A percentile compares a stretch with the other conserved stretches of the same genome.
These are phyloP conservation scores for Nidularia pulvinata DNA, from an alignment of 768 basidiomycete genomes.

Conservation along the genomic window DNA sequence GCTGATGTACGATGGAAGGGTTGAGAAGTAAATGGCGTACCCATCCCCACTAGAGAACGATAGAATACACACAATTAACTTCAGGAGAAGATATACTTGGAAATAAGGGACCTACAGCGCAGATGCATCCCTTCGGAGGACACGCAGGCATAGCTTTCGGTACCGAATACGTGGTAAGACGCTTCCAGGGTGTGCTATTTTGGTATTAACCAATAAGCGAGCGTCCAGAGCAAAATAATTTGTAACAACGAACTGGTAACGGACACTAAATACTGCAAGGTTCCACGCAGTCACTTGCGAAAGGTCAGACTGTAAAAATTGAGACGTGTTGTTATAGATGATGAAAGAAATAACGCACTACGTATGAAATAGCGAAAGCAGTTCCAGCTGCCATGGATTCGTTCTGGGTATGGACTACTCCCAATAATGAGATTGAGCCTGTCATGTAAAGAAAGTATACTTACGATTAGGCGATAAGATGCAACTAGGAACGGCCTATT, in stretches of 20 bases:
- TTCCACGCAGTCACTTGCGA: constrained; percentile 44
- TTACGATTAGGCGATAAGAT: constrained; percentile 50
- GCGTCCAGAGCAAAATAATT: not conserved
- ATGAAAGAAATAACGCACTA: constrained; percentile 32
- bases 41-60: constrained; percentile 45
- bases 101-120: constrained; percentile 42
- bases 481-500: too few species aligned
- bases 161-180: constrained; percentile 42
- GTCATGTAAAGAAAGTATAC: too few species aligned
- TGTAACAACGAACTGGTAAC: constrained; percentile 34
- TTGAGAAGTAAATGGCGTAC: too few species aligned
- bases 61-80: not conserved
- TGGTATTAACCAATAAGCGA: too few species aligned
- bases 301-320: constrained; percentile 39
- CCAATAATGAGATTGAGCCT: not conserved
- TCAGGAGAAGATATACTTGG: not conserved
- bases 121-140: constrained; percentile 49
- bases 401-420: constrained; percentile 58
- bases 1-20: too few species aligned
- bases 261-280: constrained; percentile 49
- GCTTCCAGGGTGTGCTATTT: constrained; percentile 57
- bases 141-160: constrained; percentile 48
- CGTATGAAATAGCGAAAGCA: constrained; percentile 55
- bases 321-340: not conserved
- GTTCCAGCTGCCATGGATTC: constrained; percentile 50